These are phyloP conservation scores for Nakaseomyces bracarensis DNA, from an alignment of 1,139 yeast genomes.

Conservation along the genomic window DNA sequence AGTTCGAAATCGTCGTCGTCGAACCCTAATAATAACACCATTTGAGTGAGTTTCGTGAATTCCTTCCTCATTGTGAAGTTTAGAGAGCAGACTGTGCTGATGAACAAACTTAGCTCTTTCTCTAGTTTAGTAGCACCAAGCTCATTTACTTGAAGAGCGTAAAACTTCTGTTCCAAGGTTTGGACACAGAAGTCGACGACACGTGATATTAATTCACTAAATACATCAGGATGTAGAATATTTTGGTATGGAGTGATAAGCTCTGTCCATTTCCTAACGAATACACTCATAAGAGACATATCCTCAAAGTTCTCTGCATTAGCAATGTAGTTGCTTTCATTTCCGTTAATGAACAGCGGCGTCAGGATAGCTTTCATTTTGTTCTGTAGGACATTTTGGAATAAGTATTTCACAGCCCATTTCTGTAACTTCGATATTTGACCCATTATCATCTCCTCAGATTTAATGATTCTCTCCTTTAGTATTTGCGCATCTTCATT, in stretches of 20 bases:
- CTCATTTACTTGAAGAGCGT: conserved; percentile 65
- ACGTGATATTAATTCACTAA: conserved; percentile 43
- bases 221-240: conserved; percentile 44
- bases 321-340: conserved; percentile 22
- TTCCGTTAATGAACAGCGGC: conserved; percentile 18
- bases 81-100: conserved; percentile 54
- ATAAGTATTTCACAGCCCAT: conserved; percentile 27
- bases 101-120: conserved; percentile 67
- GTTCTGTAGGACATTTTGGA: conserved; percentile 22
- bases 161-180: conserved; percentile 58
- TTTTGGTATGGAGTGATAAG: conserved; percentile 59
- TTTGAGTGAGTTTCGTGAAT: conserved; percentile 74
- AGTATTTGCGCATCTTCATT: conserved; percentile 44
- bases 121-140: conserved; percentile 80
- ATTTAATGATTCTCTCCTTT: conserved; percentile 34
- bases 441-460: conserved; percentile 17
- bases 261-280: conserved; percentile 56
- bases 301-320: conserved; percentile 34
- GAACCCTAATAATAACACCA: conserved; percentile 71
- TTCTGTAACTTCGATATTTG: conserved; percentile 25
- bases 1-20: conserved; percentile 66
- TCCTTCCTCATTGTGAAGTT: conserved; percentile 67
- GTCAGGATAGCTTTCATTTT: conserved; percentile 20
- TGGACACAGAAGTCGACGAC: conserved; percentile 45
- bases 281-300: conserved; percentile 36